Evolutionary conservation across 805 yeast genomes (phyloP), one percentile per base, ranked within the genome.

Genomic region (Danielozyma ontarioensis): DNA sequence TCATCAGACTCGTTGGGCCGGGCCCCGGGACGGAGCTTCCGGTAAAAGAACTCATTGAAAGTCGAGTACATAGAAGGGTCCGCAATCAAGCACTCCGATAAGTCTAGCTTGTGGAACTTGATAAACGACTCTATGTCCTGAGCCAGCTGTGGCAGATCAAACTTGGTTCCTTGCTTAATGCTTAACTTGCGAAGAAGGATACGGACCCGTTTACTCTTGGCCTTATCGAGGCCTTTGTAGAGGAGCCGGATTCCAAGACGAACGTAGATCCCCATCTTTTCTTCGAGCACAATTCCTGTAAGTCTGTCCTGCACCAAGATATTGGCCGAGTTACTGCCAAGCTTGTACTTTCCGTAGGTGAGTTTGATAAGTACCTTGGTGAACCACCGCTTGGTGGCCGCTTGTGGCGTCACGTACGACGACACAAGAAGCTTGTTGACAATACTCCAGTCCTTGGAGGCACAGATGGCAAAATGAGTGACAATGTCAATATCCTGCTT

Each of bases 291-390:
- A 29, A 85, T 72, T 0, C 98, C 98, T 0, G 96, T 81, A 13
- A 73, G 67, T 40, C 98, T 69, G 54, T 93, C 97, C 55, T 93
- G 97, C 2, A 90, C 97, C 31, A 93, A 64, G 19, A 93, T 90
- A 51, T 90, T 90, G 7, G 97, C 98, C 30, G 94, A 87, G 51
- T 90, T 86, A 26, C 67, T 53, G 2, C 97, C 97, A 24, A 90
- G 59, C 31, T 79, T 78, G 53, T 88, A 83, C 47, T 83, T 83
- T 0, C 98, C 98, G 51, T 86, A 88, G 0, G 93, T 85, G 29
- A 93, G 62, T 50, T 87, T 89, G 31, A 88, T 82, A 36, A 89
- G 63, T 3, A 84, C 74, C 48, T 83, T 87, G 3, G 89, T 72
- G 50, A 83, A 86, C 97, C 97, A 89, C 39, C 88, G 76, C 45